phyloP scores from a whole-genome alignment of 2,329 filamentous ascomycete species.

The Mycosphaerelloides madeirae region DNA sequence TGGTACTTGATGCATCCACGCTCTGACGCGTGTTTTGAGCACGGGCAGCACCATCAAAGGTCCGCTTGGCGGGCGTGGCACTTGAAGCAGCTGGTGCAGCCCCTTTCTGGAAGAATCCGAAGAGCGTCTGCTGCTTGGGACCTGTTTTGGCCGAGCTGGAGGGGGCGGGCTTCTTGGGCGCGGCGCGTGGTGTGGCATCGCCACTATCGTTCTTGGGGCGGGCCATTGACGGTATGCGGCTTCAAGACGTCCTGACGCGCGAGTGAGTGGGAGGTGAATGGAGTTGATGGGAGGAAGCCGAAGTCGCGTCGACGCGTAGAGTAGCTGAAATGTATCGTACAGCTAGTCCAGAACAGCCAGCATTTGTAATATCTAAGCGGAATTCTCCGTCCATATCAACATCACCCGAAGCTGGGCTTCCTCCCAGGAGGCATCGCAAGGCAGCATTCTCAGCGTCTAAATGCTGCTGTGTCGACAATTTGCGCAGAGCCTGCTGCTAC shows the following conservation, averaged over 20 bases:
- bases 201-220: conserved; percentile 3
- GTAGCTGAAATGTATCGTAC: too few relatives aligned
- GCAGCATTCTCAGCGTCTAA: too few relatives aligned
- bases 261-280: conserved; percentile 39
- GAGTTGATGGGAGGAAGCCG: not conserved
- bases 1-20: conserved; percentile 12
- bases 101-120: conserved; percentile 70
- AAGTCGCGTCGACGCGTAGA: not conserved
- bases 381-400: not conserved
- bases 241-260: conserved; percentile 26
- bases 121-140: conserved; percentile 66
- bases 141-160: conserved; percentile 39
- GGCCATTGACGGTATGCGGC: conserved; percentile 8
- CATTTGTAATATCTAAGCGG: not conserved
- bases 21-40: conserved; percentile 33
- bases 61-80: conserved; percentile 32
- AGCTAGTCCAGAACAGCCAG: too few relatives aligned
- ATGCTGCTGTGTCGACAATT: too few relatives aligned
- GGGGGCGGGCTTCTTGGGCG: conserved; percentile 41
- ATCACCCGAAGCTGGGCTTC: too few relatives aligned
- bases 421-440: too few relatives aligned
- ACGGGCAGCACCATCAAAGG: conserved; percentile 25
- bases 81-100: conserved; percentile 44
- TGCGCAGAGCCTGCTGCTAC: too few relatives aligned
- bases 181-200: conserved; percentile 12